A percentile compares a stretch with the other conserved stretches of the same genome.
Evolutionary conservation across 495 filamentous ascomycete species (phyloP).

Genomic region (Tuber microsphaerosporum): DNA sequence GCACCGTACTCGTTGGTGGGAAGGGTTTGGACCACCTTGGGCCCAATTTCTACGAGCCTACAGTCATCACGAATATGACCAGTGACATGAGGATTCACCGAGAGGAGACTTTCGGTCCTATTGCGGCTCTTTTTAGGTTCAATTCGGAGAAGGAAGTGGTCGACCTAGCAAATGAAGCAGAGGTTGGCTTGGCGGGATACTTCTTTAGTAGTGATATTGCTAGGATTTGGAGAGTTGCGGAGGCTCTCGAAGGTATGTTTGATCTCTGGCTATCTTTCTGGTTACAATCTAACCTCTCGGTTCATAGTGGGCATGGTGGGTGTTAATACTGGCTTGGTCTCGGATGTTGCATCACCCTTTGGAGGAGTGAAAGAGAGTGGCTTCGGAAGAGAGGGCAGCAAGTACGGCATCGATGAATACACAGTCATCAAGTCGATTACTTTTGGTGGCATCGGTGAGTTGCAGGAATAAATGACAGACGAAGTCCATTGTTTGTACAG

Average conservation of each 20-base stretch:
- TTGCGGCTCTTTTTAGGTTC: conserved; percentile 77
- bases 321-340: conserved; percentile 76
- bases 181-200: conserved; percentile 79
- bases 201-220: conserved; percentile 73
- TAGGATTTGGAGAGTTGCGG: conserved; percentile 67
- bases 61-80: conserved; percentile 73
- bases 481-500: background rate
- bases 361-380: conserved; percentile 91
- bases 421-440: conserved; percentile 80
- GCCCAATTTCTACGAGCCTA: conserved; percentile 73
- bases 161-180: conserved; percentile 63
- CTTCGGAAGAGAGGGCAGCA: conserved; percentile 85
- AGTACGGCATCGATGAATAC: conserved; percentile 88
- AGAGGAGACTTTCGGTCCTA: conserved; percentile 85
- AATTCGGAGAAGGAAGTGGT: conserved; percentile 78
- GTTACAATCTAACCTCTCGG: background rate
- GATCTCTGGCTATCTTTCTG: background rate
- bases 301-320: conserved; percentile 71
- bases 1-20: conserved; percentile 62
- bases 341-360: conserved; percentile 75
- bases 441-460: conserved; percentile 57
- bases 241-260: conserved; percentile 58
- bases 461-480: conserved; percentile 19
- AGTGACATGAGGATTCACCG: conserved; percentile 66
- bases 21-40: conserved; percentile 58